These are phyloP conservation scores for Nicotiana knightiana DNA, from an alignment of 257 asterid species.

Conservation along the genomic window DNA sequence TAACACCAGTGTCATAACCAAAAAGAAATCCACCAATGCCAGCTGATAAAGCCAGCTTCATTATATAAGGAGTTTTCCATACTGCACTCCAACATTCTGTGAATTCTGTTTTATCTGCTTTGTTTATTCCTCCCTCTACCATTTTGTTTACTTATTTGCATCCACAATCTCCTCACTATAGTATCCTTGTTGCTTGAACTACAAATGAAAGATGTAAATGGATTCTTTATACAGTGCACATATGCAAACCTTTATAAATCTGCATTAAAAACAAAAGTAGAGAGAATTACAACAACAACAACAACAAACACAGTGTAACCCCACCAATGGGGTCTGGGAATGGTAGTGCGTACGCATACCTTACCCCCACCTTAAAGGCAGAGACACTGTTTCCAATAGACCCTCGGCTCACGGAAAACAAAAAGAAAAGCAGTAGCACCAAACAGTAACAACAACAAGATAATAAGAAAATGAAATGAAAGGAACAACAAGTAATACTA, in stretches of 20 bases:
- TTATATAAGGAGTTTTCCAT: slow-evolving; percentile 33
- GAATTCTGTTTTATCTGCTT: slow-evolving; percentile 27
- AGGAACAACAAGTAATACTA: too few relatives aligned
- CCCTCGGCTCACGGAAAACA: too few relatives aligned
- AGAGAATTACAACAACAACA: not conserved
- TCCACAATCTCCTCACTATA: not conserved
- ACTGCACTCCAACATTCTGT: slow-evolving; percentile 33
- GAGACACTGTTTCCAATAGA: too few relatives aligned
- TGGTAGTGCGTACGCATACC: too few relatives aligned
- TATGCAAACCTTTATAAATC: not conserved
- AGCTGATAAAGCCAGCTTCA: slow-evolving; percentile 36
- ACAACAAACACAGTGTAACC: not conserved
- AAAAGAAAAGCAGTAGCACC: too few relatives aligned
- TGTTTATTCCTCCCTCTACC: slow-evolving; percentile 31
- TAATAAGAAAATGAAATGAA: too few relatives aligned
- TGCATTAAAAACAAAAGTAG: not conserved
- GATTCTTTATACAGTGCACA: not conserved
- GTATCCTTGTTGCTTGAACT: not conserved
- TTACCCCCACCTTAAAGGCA: too few relatives aligned
- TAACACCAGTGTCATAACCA: slow-evolving; percentile 36
- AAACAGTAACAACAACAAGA: too few relatives aligned
- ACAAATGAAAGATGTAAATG: not conserved
- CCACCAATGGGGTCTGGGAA: too few relatives aligned
- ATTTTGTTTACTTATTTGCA: not conserved
- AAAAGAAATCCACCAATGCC: slow-evolving; percentile 38